Percentiles rank a stretch among this genome's conserved stretches.
phyloP scores from a whole-genome alignment of 2,329 filamentous ascomycete species.

The Simplicillium sp. region DNA sequence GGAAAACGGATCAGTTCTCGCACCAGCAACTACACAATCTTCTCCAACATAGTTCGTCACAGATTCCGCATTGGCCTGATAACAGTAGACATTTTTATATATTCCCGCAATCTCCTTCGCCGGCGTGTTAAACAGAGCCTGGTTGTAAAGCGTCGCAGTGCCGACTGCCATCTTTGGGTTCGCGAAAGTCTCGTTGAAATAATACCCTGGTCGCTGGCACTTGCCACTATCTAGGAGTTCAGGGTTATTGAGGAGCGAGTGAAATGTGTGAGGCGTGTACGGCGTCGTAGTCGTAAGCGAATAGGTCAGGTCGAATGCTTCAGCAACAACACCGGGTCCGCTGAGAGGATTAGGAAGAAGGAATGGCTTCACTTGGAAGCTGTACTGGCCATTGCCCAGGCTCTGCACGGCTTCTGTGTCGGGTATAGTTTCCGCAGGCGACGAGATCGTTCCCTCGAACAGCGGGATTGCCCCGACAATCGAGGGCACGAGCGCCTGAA shows the following conservation, averaged over 20 bases:
- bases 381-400: background rate
- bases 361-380: conserved; percentile 1
- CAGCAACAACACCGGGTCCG: conserved; percentile 1
- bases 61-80: conserved; percentile 1
- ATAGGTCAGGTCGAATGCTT: background rate
- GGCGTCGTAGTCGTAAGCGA: background rate
- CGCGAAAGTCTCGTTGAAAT: conserved; percentile 3
- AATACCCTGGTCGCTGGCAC: background rate
- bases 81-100: conserved; percentile 1
- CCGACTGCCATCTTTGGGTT: conserved; percentile 1
- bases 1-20: background rate
- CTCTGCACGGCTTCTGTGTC: background rate
- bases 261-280: conserved; percentile 1
- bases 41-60: background rate
- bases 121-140: background rate
- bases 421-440: background rate
- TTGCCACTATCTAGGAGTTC: background rate
- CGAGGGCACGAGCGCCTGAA: background rate
- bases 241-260: conserved; percentile 1
- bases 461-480: conserved; percentile 1
- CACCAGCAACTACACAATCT: background rate
- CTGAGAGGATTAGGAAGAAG: background rate
- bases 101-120: conserved; percentile 1
- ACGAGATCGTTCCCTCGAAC: background rate
- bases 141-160: background rate